Base-by-base conservation (phyloP, 176 grass and related monocot species). In the Themeda triandra region DNA sequence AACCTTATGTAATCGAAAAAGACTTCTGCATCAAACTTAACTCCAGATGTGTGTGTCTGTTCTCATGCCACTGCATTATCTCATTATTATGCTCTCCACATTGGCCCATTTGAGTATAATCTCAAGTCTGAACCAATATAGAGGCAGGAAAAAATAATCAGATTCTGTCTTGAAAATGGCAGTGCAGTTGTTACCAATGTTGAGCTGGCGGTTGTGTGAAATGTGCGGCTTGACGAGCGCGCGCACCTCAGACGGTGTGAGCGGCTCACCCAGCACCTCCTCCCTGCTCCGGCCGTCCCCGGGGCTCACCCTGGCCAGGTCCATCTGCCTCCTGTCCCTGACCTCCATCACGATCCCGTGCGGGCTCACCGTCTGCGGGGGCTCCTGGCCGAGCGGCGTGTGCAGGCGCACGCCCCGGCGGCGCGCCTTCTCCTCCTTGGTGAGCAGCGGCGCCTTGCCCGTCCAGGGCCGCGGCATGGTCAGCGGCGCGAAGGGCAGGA, bases 381-480 rank as follows among this genome's bases (percentile, higher is more conserved):
- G 35, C 74, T 78, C 85, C 69, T 85, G 78, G 15, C 96, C 96
- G 25, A 98, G 89, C 64, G 96, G 96, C 64, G 89, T 88, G 60
- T 90, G 90, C 45, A 98, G 83, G 13, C 92, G 84, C 30, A 98
- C 88, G 24, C 93, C 91, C 64, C 89, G 91, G 69, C 92, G 80
- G 44, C 91, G 83, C 64, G 89, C 90, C 85, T 98, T 98, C 85
- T 98, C 96, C 85, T 98, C 92, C 91, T 98, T 98, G 24, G 91
- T 93, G 59, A 98, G 78, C 27, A 98, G 88, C 31, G 96, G 96
- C 17, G 96, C 93, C 83, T 95, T 98, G 2, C 96, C 96, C 4
- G 96, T 98, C 96, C 96, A 98, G 29, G 96, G 96, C 31, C 96
- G 93, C 76, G 93, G 91, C 96, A 98, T 98, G 70, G 96, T 90